Percentiles rank a stretch among this genome's conserved stretches.
phyloP scores from a whole-genome alignment of 1,284 basidiomycete species.

The Wolfiporia cocos region DNA sequence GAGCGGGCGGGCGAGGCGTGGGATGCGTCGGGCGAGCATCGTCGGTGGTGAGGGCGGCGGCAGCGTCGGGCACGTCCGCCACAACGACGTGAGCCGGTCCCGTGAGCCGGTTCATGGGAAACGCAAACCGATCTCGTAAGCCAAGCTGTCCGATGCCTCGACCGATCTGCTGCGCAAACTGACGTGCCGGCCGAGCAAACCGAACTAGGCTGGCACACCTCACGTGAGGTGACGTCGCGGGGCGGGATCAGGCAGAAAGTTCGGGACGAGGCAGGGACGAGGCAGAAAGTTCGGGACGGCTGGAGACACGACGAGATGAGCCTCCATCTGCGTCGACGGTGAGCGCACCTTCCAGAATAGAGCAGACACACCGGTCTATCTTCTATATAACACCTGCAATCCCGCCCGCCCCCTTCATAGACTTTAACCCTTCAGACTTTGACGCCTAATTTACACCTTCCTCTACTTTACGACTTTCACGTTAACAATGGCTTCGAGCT shows the following conservation, averaged over 20 bases:
- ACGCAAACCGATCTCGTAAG: too few relatives aligned
- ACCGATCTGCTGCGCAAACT: too few relatives aligned
- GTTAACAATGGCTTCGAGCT: conserved; percentile 45
- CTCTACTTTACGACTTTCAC: conserved; percentile 6
- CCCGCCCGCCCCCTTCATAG: conserved; percentile 17
- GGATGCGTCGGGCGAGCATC: conserved; percentile 33
- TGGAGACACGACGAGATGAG: conserved; percentile 7
- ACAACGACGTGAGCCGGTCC: conserved; percentile 1
- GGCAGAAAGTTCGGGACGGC: conserved; percentile 8
- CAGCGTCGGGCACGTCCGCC: conserved; percentile 8
- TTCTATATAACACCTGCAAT: conserved; percentile 18
- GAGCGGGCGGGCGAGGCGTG: conserved; percentile 24
- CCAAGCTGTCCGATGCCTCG: too few relatives aligned
- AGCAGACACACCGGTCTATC: not conserved
- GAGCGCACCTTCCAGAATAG: not conserved
- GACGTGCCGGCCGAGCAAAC: too few relatives aligned
- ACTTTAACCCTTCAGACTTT: conserved; percentile 7
- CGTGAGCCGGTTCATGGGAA: not conserved
- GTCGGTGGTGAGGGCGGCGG: conserved; percentile 14
- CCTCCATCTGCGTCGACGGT: conserved; percentile 2
- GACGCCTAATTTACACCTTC: conserved; percentile 16
- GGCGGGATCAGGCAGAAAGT: too few relatives aligned
- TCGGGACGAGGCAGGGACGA: conserved; percentile 4
- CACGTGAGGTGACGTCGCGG: too few relatives aligned
- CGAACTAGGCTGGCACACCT: too few relatives aligned